Percentiles rank a stretch among this genome's conserved stretches.
Evolutionary conservation across 1,284 basidiomycete species (phyloP).

Genomic region (Anthracocystis walkeri): DNA sequence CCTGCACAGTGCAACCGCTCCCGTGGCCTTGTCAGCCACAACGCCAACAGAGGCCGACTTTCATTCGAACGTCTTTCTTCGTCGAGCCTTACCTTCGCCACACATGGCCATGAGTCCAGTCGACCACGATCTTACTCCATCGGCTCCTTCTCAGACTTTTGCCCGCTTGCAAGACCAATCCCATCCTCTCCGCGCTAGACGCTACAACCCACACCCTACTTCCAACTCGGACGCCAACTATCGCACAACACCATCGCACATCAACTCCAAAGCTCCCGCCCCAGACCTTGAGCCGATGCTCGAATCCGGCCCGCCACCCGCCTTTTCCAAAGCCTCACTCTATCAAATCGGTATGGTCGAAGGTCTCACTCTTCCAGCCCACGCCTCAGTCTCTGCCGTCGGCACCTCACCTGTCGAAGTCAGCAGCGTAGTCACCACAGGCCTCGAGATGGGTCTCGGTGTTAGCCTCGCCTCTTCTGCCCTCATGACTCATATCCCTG

Average conservation of each 20-base stretch:
- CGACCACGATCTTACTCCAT: conserved; percentile 45
- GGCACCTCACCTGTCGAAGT: conserved; percentile 34
- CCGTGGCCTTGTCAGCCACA: neutral
- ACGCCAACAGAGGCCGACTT: neutral
- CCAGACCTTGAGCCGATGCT: conserved; percentile 15
- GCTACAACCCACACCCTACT: conserved; percentile 3
- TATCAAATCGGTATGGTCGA: conserved; percentile 49
- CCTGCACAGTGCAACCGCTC: neutral
- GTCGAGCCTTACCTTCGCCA: neutral
- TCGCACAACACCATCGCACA: neutral
- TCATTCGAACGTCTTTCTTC: neutral
- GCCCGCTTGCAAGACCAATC: conserved; percentile 38
- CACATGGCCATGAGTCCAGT: conserved; percentile 11
- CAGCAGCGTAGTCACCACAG: conserved; percentile 56
- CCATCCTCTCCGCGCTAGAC: conserved; percentile 21
- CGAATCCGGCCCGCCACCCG: conserved; percentile 19
- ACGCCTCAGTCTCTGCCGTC: conserved; percentile 22
- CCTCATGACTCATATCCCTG: conserved; percentile 36
- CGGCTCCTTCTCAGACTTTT: conserved; percentile 35
- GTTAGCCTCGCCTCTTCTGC: conserved; percentile 52
- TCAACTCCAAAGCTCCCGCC: conserved; percentile 5
- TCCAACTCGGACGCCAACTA: conserved; percentile 3
- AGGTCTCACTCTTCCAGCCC: conserved; percentile 46
- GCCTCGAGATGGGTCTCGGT: conserved; percentile 61
- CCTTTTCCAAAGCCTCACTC: conserved; percentile 37